Evolutionary conservation across 108 stramenopile species (phyloP), one percentile per base, ranked within the genome.

Genomic region (Craspedostauros australis): DNA sequence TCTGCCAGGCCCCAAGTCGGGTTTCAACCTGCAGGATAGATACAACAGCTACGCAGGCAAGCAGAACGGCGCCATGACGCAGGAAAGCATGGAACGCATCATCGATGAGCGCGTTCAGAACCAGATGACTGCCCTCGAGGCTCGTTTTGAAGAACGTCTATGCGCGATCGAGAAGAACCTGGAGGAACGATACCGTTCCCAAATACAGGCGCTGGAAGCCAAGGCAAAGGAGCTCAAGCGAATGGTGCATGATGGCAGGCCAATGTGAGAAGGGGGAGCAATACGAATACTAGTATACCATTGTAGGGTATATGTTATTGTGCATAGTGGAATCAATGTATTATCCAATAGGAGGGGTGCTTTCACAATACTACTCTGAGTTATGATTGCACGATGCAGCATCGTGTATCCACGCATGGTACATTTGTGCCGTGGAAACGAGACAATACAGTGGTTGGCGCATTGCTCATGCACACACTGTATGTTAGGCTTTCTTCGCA

Each of bases 81-180:
- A 45, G n/a, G 15, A 5, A 2, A 28, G 1, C 15, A 66, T 65
- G 15, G 61, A 67, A 7, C 36, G 37, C 11, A 21, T 64, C 8
- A 36, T 77, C 12, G 70, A 71, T 39, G 66, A 62, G 26, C 59
- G 66, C 24, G 39, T 77, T 0, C 47, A 66, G 9, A 40, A 43
- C 15, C 49, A 66, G 5, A 29, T 68, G 9, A 37, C 57, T 6
- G 61, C 54, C 2, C n/a, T 67, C 37, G 45, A 62, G 34, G 54
- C 46, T 19, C 50, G 54, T n/a, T 46, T 77, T 20, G 66, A 62
- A 36, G 39, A 36, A 5, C 52, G 56, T 30, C 37, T 77, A 23
- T 50, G 50, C 12, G 52, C 53, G 5, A 39, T 70, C n/a, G 64
- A 71, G 44, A 36, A 41, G 30, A 41, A 49, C 7, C 41, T 73